phyloP scores from a whole-genome alignment of 305 asterid genomes.

The Fraxinus platypoda region DNA sequence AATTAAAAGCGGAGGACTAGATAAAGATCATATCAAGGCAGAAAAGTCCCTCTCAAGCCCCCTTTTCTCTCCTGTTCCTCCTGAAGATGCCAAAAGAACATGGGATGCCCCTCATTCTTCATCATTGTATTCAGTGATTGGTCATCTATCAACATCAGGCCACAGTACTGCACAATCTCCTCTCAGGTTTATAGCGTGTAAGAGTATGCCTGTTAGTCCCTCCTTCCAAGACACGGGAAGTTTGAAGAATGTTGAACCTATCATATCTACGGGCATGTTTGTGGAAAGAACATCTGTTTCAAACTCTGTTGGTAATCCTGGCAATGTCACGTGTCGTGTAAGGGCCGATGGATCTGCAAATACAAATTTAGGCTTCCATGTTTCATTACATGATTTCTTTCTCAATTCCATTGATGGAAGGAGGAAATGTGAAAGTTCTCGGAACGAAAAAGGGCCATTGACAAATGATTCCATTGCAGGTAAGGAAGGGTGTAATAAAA shows the following conservation, averaged over 20 bases:
- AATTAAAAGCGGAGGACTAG: conserved; percentile 25
- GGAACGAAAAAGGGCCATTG: conserved; percentile 32
- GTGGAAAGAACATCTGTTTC: conserved; percentile 25
- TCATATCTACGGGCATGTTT: conserved; percentile 14
- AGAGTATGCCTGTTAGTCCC: conserved; percentile 20
- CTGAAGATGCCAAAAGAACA: conserved; percentile 19
- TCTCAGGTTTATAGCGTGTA: conserved; percentile 18
- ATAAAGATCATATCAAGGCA: conserved; percentile 13
- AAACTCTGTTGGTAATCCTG: conserved; percentile 2
- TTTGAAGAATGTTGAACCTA: conserved; percentile 21
- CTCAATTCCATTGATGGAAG: conserved; percentile 5
- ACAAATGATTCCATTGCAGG: conserved; percentile 36
- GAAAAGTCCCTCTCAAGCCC: conserved; percentile 23
- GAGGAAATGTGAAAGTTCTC: neutral
- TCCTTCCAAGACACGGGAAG: conserved; percentile 8
- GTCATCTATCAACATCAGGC: conserved; percentile 22
- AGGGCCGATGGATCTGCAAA: conserved; percentile 20
- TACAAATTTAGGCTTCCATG: conserved; percentile 27
- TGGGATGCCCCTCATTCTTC: conserved; percentile 31
- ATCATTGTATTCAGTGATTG: conserved; percentile 19
- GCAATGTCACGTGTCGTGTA: neutral
- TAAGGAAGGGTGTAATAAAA: conserved; percentile 22
- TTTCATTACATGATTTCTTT: conserved; percentile 32
- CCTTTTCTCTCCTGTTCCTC: conserved; percentile 16
- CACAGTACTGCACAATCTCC: conserved; percentile 20